Base-by-base conservation (phyloP, 257 asterid species). In the Anisodus tanguticus region DNA sequence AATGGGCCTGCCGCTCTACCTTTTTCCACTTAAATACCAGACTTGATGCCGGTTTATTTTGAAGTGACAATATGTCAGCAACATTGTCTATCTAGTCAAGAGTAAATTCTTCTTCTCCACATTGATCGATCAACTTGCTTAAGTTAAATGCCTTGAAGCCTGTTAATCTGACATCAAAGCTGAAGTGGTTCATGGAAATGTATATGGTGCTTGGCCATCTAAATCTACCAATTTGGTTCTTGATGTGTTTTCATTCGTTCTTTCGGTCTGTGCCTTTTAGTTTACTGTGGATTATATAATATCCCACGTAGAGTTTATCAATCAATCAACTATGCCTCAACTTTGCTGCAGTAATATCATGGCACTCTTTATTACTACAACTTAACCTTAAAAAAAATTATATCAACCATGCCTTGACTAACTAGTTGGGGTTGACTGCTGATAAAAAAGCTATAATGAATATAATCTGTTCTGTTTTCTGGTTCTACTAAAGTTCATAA, bases 161-260 rank as follows among this genome's bases (percentile, higher is more conserved):
- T 17, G 10, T 59, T 59, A 59, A 59, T 59, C 19, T 17, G 66
- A 17, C 19, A 17, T 55, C 31, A 17, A 59, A 59, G 26, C 66
- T 71, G 55, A 71, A 45, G 26, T 45, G 37, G 57, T n/a, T n/a
- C 79, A 16, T 10, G 26, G 54, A 69, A 69, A 41, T 41, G 51
- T 69, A 69, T 8, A 47, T n/a, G 53, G 79, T 71, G 79, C 58
- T 67, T 67, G 74, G 74, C 49, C 12, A 10, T 31, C 49, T 35
- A 3, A 67, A 11, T 31, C 19, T 13, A 2, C 49, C 74, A 67
- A 35, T 67, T 67, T 67, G 49, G 22, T 22, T 35, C 74, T 22
- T 67, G 8, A 13, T 6, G 11, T 63, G 16, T 9, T 22, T 22
- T 1, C 9, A 41, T 22, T 66, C 13, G 74, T 67, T 9, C 17